Evolutionary conservation across 2,329 filamentous ascomycete genomes (phyloP), one percentile per base, ranked within the genome.

Genomic region (Grosmannia serpens): DNA sequence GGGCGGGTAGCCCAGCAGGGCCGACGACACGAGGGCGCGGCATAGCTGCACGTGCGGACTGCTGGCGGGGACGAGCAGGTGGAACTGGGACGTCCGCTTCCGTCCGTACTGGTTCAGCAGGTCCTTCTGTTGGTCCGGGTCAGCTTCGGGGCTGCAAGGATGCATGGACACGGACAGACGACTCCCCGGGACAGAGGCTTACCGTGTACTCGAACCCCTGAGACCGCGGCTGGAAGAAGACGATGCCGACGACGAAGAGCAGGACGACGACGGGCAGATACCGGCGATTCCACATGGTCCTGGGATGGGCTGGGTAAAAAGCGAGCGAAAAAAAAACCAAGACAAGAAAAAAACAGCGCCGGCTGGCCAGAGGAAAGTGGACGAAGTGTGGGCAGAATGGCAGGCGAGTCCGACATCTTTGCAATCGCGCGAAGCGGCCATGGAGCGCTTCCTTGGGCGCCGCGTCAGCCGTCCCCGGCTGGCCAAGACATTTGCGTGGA

Each of bases 201-300:
- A 56, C 54, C 44, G 44, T 35, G n/a, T 49, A 56, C 11, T 41
- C 15, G 17, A 41, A 41, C 13, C 44, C 44, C 29, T 56, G n/a
- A 15, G 54, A 56, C 20, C 44, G 54, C 20, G 24, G 27, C 29
- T 49, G 54, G 11, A 56, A 26, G 4, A 56, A 26, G 10, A 56
- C 54, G 17, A 50, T 10, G 4, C 54, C 54, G 17, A 56, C 10
- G 17, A 49, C 15, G 22, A 24, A 49, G 27, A 56, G n/a, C 6
- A 47, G 10, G 27, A 49, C 41, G 3, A 35, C 11, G 8, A 26
- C 29, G 7, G n/a, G 20, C 2, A 49, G 10, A 22, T 56, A 35
- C 44, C 54, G 54, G 29, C 54, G 54, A 56, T 50, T 56, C 54
- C 54, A 56, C 54, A 56, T 56, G 44, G 29, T 56, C 53, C 24